Conservation (phyloP, 306 rosid genomes). For the Cucurbita moschata region DNA sequence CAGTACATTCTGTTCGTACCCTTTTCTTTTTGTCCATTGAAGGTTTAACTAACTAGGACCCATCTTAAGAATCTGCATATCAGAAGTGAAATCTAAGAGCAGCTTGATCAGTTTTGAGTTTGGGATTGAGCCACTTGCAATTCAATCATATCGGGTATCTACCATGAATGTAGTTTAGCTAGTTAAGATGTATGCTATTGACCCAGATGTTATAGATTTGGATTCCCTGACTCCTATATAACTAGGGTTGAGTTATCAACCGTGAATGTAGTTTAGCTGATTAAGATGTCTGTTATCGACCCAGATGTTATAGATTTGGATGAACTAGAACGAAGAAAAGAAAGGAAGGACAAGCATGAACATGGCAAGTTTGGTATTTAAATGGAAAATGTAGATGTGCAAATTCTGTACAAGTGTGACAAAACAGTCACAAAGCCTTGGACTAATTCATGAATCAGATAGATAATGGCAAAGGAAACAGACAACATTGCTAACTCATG, state of each 20-base stretch:
- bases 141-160: not conserved
- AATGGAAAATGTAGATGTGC: not conserved
- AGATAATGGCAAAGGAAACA: not conserved
- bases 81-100: not conserved
- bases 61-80: no score
- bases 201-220: no score
- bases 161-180: not conserved
- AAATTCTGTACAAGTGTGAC: not conserved
- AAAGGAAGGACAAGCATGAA: not conserved
- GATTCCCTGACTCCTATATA: not conserved
- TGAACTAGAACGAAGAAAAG: not conserved
- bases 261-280: not conserved
- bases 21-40: not conserved
- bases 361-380: not conserved
- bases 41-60: not conserved
- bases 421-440: not conserved
- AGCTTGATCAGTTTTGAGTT: not conserved
- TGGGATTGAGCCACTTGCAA: not conserved
- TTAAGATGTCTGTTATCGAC: no score
- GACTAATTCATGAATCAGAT: not conserved
- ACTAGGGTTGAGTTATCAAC: not conserved
- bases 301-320: no score
- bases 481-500: not conserved
- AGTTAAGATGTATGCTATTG: no score
- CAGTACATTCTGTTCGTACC: not conserved